Evolutionary conservation across 1,139 yeast species (phyloP).

Genomic region (Sugiyamaella japonica): DNA sequence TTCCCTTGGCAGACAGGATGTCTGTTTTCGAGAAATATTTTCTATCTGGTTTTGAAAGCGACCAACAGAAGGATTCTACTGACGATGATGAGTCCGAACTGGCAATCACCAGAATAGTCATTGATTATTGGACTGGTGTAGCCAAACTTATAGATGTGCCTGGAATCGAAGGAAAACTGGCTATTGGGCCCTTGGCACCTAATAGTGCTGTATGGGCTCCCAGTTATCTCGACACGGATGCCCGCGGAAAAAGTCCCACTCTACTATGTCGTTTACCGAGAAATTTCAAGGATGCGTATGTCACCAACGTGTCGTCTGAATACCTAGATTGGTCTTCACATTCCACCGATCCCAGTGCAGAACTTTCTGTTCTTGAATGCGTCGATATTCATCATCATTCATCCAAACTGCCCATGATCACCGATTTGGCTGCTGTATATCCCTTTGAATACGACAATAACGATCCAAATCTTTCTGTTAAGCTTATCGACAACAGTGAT

Average conservation of each 20-base stretch:
- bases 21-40: constrained; percentile 49
- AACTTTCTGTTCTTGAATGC: constrained; percentile 1
- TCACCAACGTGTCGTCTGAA: neutral
- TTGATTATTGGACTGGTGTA: constrained; percentile 11
- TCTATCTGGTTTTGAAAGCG: constrained; percentile 57
- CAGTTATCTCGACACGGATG: neutral
- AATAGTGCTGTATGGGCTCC: constrained; percentile 13
- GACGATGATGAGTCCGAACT: neutral
- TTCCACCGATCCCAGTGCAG: neutral
- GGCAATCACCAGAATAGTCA: neutral
- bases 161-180: neutral
- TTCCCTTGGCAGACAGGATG: constrained; percentile 57
- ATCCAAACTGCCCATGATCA: constrained; percentile 3
- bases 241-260: constrained; percentile 2
- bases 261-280: constrained; percentile 8
- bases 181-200: constrained; percentile 2
- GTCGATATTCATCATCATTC: constrained; percentile 9
- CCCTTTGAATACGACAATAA: constrained; percentile 11
- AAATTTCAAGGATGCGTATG: neutral
- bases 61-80: neutral
- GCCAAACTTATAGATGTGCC: constrained; percentile 6
- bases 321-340: constrained; percentile 9
- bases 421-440: constrained; percentile 4
- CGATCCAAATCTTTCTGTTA: constrained; percentile 1
- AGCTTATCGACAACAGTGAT: neutral